Evolutionary conservation across 2,329 filamentous ascomycete genomes (phyloP), one percentile per base, ranked within the genome.

Genomic region (Acephala macrosclerotiorum): DNA sequence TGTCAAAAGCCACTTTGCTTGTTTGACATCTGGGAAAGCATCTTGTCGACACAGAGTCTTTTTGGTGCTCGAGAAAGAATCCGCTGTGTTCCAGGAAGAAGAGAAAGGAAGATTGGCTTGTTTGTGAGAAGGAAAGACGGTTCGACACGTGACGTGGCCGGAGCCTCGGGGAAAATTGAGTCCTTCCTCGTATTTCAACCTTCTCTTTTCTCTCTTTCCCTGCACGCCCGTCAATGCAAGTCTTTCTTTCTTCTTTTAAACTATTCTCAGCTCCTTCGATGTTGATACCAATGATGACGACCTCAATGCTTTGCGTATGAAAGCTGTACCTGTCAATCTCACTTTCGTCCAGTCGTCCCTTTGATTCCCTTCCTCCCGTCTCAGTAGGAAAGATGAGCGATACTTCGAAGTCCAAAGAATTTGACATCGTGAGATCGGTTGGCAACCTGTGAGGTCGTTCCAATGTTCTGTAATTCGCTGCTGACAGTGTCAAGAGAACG

Each of bases 401-500:
- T n/a, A 18, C 16, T 18, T 42, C 40, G 40, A n/a, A 18, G 18
- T 42, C 40, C 40, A 16, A 42, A 42, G 16, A 12, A 42, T 42
- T 42, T 18, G n/a, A 58, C 25, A 63, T 69, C 57, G 18, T 65
- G n/a, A 65, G 68, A 55, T 58, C 59, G 6, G 66, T 70, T 4
- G 68, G 68, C 12, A 58, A 65, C 40, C 36, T 67, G 68, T 70
- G 60, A 61, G n/a, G 66, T 42, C 25, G 9, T 36, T 26, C 47
- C n/a, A 42, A 7, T 20, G 36, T 33, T 35, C 47, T 47, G n/a
- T 16, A 1, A 51, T 42, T 29, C 35, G 29, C n/a, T 57, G 40
- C 60, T 66, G 22, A 63, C 29, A 38, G 2, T 59, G 8, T 12
- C 36, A 38, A 72, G 70, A 42, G 70, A 72, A 45, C 57, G 55